Conservation (phyloP, 306 rosid genomes). For the Vigna reflexopilosa region DNA sequence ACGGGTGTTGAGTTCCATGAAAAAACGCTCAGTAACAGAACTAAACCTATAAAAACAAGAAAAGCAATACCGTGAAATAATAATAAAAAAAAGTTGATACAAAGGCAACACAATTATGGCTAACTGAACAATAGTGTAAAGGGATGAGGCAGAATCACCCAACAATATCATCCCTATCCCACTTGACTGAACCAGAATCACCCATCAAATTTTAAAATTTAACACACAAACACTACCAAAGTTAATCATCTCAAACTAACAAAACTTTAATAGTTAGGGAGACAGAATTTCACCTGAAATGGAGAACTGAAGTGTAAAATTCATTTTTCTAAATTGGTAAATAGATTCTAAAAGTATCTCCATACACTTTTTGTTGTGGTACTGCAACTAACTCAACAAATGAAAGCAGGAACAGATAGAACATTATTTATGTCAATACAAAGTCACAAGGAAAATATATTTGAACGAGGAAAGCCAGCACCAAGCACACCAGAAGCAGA, state of each 20-base stretch:
- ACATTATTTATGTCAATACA: slow-evolving; percentile 4
- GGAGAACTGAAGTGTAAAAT: slow-evolving; percentile 28
- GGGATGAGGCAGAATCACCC: slow-evolving; percentile 17
- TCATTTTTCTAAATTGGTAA: slow-evolving; percentile 36
- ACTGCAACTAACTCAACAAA: background rate
- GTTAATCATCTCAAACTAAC: slow-evolving; percentile 29
- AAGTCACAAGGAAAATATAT: background rate
- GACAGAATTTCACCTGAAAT: slow-evolving; percentile 29
- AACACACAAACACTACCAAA: slow-evolving; percentile 28
- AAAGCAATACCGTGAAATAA: slow-evolving; percentile 37
- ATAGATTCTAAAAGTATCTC: slow-evolving; percentile 9
- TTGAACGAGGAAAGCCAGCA: slow-evolving; percentile 24
- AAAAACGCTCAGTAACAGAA: slow-evolving; percentile 97
- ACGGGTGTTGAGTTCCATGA: slow-evolving; percentile 97
- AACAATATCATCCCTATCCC: background rate
- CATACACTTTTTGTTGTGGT: slow-evolving; percentile 21
- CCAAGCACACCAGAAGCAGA: background rate
- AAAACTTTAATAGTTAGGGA: slow-evolving; percentile 34
- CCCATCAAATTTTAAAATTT: slow-evolving; percentile 35
- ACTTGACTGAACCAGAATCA: slow-evolving; percentile 20
- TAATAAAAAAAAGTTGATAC: background rate
- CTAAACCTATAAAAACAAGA: slow-evolving; percentile 78
- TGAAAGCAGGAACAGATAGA: background rate
- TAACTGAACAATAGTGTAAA: slow-evolving; percentile 35
- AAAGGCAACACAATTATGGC: slow-evolving; percentile 17